Conservation (phyloP, 2,329 filamentous ascomycete species). For the Albifimbria verrucaria region DNA sequence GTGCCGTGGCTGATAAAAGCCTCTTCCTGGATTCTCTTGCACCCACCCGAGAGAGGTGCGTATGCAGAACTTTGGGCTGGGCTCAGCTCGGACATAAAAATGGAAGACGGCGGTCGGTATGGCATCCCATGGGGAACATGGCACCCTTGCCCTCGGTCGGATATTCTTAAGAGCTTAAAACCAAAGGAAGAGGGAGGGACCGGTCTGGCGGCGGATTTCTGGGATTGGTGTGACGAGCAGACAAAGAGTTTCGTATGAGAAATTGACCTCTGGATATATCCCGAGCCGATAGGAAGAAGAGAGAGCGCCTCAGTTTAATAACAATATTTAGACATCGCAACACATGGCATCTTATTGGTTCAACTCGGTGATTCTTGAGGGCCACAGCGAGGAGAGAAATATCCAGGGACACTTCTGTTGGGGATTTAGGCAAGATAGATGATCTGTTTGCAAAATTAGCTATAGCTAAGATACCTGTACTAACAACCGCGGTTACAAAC, state of each 20-base stretch:
- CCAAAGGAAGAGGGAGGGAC: conserved; percentile 26
- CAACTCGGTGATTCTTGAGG: too few species aligned
- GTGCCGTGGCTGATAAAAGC: conserved; percentile 7
- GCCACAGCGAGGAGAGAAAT: too few species aligned
- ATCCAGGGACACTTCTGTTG: too few species aligned
- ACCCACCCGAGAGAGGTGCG: conserved; percentile 28
- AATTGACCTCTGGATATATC: too few species aligned
- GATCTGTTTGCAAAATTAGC: too few species aligned
- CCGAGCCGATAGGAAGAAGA: too few species aligned
- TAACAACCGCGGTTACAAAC: too few species aligned
- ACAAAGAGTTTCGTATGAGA: conserved; percentile 14
- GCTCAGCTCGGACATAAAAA: conserved; percentile 33
- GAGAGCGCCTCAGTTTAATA: too few species aligned
- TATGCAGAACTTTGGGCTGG: conserved; percentile 41
- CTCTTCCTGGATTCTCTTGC: conserved; percentile 9
- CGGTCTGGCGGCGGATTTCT: conserved; percentile 25
- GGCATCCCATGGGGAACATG: conserved; percentile 21
- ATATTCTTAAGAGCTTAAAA: conserved; percentile 20
- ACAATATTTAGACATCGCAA: too few species aligned
- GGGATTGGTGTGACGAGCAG: conserved; percentile 31
- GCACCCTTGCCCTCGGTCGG: conserved; percentile 17
- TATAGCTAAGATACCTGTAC: too few species aligned
- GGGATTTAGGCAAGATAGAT: too few species aligned
- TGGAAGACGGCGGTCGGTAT: conserved; percentile 21
- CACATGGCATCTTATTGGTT: too few species aligned